phyloP scores from a whole-genome alignment of 75 land plant species.

The Selaginella tamariscina region DNA sequence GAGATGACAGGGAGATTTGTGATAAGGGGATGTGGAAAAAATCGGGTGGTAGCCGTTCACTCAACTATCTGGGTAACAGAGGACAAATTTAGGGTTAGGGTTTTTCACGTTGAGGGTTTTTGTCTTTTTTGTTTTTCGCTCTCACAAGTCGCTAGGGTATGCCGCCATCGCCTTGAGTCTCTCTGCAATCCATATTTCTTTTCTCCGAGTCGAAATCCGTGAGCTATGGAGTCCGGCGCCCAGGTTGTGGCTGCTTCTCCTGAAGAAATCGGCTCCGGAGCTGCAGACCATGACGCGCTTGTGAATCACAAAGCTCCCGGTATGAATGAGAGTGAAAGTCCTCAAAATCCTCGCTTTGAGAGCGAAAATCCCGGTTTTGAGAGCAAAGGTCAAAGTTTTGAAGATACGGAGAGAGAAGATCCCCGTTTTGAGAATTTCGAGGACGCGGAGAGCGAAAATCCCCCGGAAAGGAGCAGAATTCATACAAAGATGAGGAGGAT shows the following conservation, averaged over 20 bases:
- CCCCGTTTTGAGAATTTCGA: no score
- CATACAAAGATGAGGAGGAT: background rate
- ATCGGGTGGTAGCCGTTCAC: background rate
- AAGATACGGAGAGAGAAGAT: no score
- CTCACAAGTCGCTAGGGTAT: background rate
- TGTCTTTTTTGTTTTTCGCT: background rate
- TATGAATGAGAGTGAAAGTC: no score
- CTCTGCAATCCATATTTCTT: background rate
- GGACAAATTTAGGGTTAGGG: slow-evolving; percentile 3
- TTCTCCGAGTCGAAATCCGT: background rate
- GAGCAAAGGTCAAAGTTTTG: no score
- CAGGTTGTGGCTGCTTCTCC: background rate
- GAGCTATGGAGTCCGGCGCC: background rate
- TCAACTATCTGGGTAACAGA: no score
- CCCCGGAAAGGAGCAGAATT: no score
- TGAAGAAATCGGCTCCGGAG: no score
- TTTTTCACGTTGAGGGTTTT: background rate
- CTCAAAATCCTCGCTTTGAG: no score
- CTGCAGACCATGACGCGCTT: no score
- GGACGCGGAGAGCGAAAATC: background rate
- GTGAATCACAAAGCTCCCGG: no score
- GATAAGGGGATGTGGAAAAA: background rate
- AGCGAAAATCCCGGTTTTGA: no score
- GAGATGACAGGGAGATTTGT: background rate
- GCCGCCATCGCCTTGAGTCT: background rate